These are phyloP conservation scores for Aphanomyces astaci DNA, from an alignment of 352 stramenopile genomes.

Conservation along the genomic window DNA sequence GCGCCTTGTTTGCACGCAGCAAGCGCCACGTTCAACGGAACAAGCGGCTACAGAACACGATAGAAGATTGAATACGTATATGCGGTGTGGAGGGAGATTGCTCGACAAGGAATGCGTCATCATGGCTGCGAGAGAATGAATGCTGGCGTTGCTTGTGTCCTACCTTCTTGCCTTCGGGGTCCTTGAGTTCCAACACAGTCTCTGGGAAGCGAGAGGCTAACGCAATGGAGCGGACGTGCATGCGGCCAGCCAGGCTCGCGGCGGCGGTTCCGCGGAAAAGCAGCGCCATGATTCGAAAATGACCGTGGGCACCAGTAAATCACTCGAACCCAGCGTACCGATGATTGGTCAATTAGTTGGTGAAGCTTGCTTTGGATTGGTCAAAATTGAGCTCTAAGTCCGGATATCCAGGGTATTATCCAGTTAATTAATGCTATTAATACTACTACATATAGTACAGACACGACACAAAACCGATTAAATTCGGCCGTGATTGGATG, in stretches of 20 bases:
- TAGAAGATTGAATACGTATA: too few relatives aligned
- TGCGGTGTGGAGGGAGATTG: too few relatives aligned
- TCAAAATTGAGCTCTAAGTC: background rate
- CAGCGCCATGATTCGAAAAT: constrained; percentile 18
- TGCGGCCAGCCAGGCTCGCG: background rate
- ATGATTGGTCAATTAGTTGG: background rate
- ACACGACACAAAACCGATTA: too few relatives aligned
- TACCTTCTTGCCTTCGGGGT: constrained; percentile 51
- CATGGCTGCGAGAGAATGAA: background rate
- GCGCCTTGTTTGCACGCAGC: constrained; percentile 47
- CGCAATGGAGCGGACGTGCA: constrained; percentile 13
- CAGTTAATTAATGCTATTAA: background rate
- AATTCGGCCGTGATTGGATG: too few relatives aligned
- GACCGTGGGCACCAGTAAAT: constrained; percentile 13
- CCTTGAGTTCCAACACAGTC: constrained; percentile 57
- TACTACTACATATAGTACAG: too few relatives aligned
- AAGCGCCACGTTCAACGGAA: constrained; percentile 56
- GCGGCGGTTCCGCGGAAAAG: background rate
- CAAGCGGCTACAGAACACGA: constrained; percentile 43
- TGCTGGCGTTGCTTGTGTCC: background rate
- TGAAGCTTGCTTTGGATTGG: background rate
- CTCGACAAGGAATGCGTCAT: background rate
- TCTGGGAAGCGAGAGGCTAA: constrained; percentile 10
- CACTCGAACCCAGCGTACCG: background rate
- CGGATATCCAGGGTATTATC: background rate